Evolutionary conservation across 2,329 filamentous ascomycete genomes (phyloP), one percentile per base, ranked within the genome.

Genomic region (Botryotinia globosa): DNA sequence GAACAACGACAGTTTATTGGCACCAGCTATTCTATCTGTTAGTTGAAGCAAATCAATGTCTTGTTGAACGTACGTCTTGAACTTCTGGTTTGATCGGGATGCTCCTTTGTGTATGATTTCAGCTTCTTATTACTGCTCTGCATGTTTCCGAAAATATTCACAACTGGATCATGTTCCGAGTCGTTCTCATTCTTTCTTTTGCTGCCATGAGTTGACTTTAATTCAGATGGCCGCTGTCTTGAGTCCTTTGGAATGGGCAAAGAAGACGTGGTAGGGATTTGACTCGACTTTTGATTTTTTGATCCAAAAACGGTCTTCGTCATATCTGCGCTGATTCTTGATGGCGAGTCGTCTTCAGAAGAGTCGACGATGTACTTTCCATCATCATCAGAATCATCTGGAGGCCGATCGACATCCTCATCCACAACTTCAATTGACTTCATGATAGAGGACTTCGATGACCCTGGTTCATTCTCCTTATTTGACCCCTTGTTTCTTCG

Each of bases 131-230:
- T 69, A 29, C n/a, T 61, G 34, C 68, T 73, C 29, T 67, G 63
- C 9, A 74, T 51, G 29, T 59, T 71, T 4, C 76, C 77, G 58
- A 76, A 76, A 3, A 14, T 48, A 71, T 79, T 76, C 29, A 51
- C 39, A 72, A 69, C 67, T 56, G 51, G 58, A 37, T 74, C 75
- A 71, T 76, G 69, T 29, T 64, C 39, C 22, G 62, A 61, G 7
- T 44, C 51, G 34, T 12, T n/a, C 22, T 75, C 73, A 9, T 51
- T 69, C 62, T 77, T 78, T 58, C 77, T 75, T 72, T 78, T 78
- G 10, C 25, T 25, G 20, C 34, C n/a, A 29, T 12, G 54, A 56
- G 18, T 68, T 3, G 72, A 69, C 16, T 64, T 74, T 45, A 69
- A 54, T 18, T 58, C 67, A 29, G 61, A n/a, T 18, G 56, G 22